Evolutionary conservation across 306 rosid genomes (phyloP).

Genomic region (Trifolium fragiferum): DNA sequence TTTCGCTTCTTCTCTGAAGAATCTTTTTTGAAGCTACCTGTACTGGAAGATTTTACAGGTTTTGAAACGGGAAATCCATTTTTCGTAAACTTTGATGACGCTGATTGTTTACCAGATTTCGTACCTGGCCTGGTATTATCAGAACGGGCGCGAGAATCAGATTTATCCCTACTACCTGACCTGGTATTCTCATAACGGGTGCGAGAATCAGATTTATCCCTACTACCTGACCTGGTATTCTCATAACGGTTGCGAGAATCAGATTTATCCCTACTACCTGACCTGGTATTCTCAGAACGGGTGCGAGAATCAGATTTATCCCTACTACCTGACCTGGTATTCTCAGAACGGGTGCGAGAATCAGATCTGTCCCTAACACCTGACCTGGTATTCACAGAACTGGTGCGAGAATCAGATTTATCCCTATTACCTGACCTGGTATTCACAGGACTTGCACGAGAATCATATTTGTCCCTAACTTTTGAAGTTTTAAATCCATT

Average conservation of each 20-base stretch:
- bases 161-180: no score
- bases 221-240: conserved; percentile 25
- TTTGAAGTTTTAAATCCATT: conserved; percentile 54
- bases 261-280: conserved; percentile 38
- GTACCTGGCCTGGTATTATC: conserved; percentile 28
- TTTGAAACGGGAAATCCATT: conserved; percentile 47
- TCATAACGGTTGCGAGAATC: conserved; percentile 40
- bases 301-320: conserved; percentile 1
- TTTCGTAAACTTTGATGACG: conserved; percentile 44
- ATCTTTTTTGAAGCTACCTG: conserved; percentile 51
- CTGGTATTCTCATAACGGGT: background rate
- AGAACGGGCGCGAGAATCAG: conserved; percentile 43
- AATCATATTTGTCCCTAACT: conserved; percentile 45
- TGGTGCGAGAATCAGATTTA: background rate
- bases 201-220: background rate
- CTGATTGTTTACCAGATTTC: conserved; percentile 51
- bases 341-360: background rate
- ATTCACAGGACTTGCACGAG: background rate
- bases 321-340: background rate
- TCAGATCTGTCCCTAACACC: background rate
- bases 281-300: background rate
- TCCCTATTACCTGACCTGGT: background rate
- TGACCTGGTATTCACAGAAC: background rate
- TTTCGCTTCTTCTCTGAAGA: conserved; percentile 54
- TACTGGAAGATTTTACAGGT: conserved; percentile 45